Evolutionary conservation across 192 early-diverging fungal genomes (phyloP), one percentile per base, ranked within the genome.

Genomic region (Phycomyces nitens): DNA sequence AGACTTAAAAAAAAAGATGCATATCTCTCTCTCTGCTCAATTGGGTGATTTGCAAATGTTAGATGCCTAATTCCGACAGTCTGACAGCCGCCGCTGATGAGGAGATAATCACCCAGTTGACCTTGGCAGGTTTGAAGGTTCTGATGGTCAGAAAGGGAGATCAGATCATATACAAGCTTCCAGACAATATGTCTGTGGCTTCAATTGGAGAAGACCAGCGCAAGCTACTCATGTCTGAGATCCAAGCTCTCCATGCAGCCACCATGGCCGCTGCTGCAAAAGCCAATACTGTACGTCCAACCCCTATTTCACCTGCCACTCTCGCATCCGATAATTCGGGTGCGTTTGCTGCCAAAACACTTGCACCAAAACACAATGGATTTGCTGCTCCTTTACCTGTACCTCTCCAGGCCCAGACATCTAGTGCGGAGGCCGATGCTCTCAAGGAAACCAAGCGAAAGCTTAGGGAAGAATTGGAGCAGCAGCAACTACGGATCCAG

Each of bases 81-180:
- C 7, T 26, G 12, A 23, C 55, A 9, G 43, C 47, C 12, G 47
- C 23, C 12, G 56, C 21, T 42, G 68, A 70, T 26, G 68, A 70
- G 16, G 56, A 64, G 12, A 42, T 70, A 39, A 70, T 70, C 23
- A 62, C 60, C 5, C 55, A 63, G 51, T 41, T 70, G 10, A 63
- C 62, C 16, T 43, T 70, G 5, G 68, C 68, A 5, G 68, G 68
- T 0, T 47, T 70, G 39, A 62, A 51, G 47, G 68, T 70, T n/a
- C 39, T 70, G 23, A 70, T 70, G 68, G 68, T 69, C n/a, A 50
- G 62, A 18, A 63, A 63, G n/a, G 64, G 73, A 27, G 78, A 80
- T 62, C 78, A 80, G 34, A 77, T 82, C 51, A 78, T 82, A 16
- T 82, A 82, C 65, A 82, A 78, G 54, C 58, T 82, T 23, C 76